phyloP scores from a whole-genome alignment of 306 rosid species.

The Acacia acuminata region DNA sequence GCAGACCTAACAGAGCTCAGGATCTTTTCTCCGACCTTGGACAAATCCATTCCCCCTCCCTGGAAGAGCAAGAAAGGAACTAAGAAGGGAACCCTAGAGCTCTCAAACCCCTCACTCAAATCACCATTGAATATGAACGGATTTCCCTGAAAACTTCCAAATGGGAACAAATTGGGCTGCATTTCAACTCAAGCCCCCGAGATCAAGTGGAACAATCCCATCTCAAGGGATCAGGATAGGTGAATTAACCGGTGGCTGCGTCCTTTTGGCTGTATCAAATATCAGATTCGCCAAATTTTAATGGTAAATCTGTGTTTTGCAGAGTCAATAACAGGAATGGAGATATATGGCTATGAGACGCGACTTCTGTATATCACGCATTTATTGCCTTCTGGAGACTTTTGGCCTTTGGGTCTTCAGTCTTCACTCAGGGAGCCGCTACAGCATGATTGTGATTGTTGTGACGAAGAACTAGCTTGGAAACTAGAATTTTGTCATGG shows the following conservation, averaged over 20 bases:
- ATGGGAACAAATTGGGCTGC: slow-evolving; percentile 92
- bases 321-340: slow-evolving; percentile 4
- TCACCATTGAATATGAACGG: slow-evolving; percentile 78
- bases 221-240: neutral
- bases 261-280: slow-evolving; percentile 5
- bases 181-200: slow-evolving; percentile 66
- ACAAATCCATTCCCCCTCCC: slow-evolving; percentile 96
- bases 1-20: slow-evolving; percentile 98
- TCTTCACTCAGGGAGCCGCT: slow-evolving; percentile 1
- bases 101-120: slow-evolving; percentile 82
- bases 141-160: slow-evolving; percentile 76
- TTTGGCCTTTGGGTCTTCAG: slow-evolving; percentile 18
- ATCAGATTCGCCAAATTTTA: slow-evolving; percentile 20
- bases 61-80: slow-evolving; percentile 83
- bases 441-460: slow-evolving; percentile 34
- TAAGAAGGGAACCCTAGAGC: slow-evolving; percentile 81
- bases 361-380: neutral
- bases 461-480: slow-evolving; percentile 25
- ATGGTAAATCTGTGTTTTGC: neutral
- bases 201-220: slow-evolving; percentile 39
- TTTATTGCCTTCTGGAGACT: neutral
- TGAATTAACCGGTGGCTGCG: slow-evolving; percentile 7
- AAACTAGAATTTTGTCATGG: slow-evolving; percentile 11
- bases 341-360: neutral
- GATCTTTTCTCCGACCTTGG: slow-evolving; percentile 92